Conservation (phyloP, 768 basidiomycete species). For the Mycena vitilis region DNA sequence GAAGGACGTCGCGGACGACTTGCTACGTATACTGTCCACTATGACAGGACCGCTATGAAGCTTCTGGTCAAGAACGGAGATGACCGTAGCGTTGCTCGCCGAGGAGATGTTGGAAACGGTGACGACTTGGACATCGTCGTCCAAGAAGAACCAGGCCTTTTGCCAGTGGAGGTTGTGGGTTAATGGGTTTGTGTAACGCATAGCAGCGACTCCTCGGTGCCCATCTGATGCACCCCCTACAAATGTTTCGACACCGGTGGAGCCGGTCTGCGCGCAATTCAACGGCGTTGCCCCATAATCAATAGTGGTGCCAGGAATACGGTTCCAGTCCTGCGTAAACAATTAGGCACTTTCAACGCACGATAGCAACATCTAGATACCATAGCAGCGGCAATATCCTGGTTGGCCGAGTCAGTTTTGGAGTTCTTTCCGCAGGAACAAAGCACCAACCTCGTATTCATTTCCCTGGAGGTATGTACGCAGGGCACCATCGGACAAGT, state of each 20-base stretch:
- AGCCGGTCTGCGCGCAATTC: constrained; percentile 55
- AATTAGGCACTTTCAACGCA: neutral
- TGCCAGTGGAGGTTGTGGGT: constrained; percentile 68
- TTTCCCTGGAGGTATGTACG: constrained; percentile 73
- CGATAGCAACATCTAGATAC: neutral
- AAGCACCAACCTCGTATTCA: constrained; percentile 63
- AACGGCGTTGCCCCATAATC: constrained; percentile 69
- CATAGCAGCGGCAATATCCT: constrained; percentile 59
- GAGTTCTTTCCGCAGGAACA: too few species aligned
- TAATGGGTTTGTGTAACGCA: constrained; percentile 75
- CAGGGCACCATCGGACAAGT: constrained; percentile 72
- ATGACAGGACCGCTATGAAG: constrained; percentile 56
- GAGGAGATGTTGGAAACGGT: constrained; percentile 66
- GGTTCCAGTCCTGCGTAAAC: constrained; percentile 78
- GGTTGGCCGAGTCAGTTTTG: neutral
- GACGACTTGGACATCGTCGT: constrained; percentile 71
- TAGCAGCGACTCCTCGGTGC: constrained; percentile 64
- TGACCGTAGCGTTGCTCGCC: constrained; percentile 58
- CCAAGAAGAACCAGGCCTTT: constrained; percentile 81
- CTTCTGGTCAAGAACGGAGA: constrained; percentile 77
- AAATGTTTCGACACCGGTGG: constrained; percentile 63
- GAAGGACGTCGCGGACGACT: neutral
- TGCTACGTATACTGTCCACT: constrained; percentile 48
- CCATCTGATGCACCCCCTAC: constrained; percentile 77
- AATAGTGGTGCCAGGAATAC: constrained; percentile 78